phyloP scores from a whole-genome alignment of 352 stramenopile species.

The Saprolegnia parasitica region DNA sequence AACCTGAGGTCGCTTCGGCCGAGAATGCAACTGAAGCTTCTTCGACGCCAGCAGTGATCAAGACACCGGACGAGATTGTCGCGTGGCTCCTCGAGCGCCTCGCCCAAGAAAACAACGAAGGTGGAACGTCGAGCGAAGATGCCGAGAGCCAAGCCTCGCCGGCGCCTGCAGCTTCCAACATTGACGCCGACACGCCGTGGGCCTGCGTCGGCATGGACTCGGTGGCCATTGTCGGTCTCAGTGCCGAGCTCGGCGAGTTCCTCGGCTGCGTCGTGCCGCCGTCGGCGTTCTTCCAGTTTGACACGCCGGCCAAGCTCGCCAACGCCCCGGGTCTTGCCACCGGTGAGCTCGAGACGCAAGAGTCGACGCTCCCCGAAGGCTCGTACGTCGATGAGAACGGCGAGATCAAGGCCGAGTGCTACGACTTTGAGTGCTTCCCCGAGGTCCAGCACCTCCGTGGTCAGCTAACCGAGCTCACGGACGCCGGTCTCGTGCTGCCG shows the following conservation, averaged over 20 bases:
- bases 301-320: constrained; percentile 54
- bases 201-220: constrained; percentile 61
- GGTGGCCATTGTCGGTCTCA: constrained; percentile 59
- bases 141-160: constrained; percentile 30
- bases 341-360: constrained; percentile 37
- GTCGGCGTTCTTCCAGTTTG: constrained; percentile 65
- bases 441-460: constrained; percentile 56
- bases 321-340: constrained; percentile 51
- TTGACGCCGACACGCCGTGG: constrained; percentile 58
- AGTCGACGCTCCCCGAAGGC: constrained; percentile 30
- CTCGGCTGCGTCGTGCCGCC: constrained; percentile 63
- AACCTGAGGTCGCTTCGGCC: constrained; percentile 27
- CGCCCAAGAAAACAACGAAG: constrained; percentile 42
- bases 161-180: constrained; percentile 31
- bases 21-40: constrained; percentile 20
- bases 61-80: constrained; percentile 59
- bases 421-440: constrained; percentile 57
- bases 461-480: constrained; percentile 72
- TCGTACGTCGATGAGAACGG: constrained; percentile 40
- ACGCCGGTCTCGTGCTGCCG: constrained; percentile 58
- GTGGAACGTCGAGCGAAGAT: constrained; percentile 22
- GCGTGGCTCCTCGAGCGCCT: constrained; percentile 63
- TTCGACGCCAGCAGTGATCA: not conserved
- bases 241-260: constrained; percentile 58
- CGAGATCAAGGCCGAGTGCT: constrained; percentile 62